A percentile compares a stretch with the other conserved stretches of the same genome.
These are phyloP conservation scores for Aaosphaeria arxii DNA, from an alignment of 2,329 filamentous ascomycete genomes.

Conservation along the genomic window DNA sequence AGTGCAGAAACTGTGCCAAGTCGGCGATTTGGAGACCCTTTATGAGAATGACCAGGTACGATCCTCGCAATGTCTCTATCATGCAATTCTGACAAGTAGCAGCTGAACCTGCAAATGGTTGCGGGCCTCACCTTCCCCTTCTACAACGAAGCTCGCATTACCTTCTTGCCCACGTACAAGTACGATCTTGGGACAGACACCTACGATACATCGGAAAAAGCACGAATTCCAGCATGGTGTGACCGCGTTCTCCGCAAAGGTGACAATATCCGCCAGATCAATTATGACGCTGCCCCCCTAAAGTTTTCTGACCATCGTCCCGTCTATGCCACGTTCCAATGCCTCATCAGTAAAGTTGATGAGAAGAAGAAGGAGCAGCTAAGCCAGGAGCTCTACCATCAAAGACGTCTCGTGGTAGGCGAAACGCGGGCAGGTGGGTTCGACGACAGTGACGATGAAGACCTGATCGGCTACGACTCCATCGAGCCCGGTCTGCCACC, in stretches of 20 bases:
- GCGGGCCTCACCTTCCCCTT: conserved; percentile 84
- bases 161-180: conserved; percentile 92
- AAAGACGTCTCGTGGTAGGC: conserved; percentile 64
- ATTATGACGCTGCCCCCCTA: conserved; percentile 79
- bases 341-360: conserved; percentile 76
- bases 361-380: conserved; percentile 70
- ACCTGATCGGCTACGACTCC: conserved; percentile 75
- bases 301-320: conserved; percentile 95
- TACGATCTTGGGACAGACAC: conserved; percentile 84
- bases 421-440: conserved; percentile 54
- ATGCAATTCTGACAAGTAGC: conserved; percentile 20
- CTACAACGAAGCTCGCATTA: conserved; percentile 86
- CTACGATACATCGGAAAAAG: conserved; percentile 95
- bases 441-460: conserved; percentile 71
- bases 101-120: conserved; percentile 95
- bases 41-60: conserved; percentile 87
- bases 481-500: conserved; percentile 73
- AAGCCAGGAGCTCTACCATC: conserved; percentile 70
- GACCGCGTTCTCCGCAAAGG: conserved; percentile 90
- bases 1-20: conserved; percentile 70
- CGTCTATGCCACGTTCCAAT: conserved; percentile 86
- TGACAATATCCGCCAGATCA: conserved; percentile 73
- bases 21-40: conserved; percentile 70
- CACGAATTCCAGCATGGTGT: conserved; percentile 94
- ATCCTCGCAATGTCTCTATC: background rate